Percentiles rank a stretch among this genome's conserved stretches.
Evolutionary conservation across 805 yeast genomes (phyloP).

Genomic region (baker's yeast (Saccharomyces cerevisiae)): DNA sequence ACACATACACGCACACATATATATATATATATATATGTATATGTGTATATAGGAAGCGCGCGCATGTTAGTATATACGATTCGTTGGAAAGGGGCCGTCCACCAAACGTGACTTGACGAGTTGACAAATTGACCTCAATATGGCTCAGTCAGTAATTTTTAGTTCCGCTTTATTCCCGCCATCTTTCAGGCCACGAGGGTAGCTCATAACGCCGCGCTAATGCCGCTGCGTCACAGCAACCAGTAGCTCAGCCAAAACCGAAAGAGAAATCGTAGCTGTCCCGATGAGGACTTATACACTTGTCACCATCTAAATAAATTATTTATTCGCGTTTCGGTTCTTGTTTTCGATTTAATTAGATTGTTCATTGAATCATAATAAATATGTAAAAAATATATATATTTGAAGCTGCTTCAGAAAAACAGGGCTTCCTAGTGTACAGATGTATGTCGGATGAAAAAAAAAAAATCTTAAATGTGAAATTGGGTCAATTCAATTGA

Average conservation of each 20-base stretch:
- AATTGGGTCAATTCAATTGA: slow-evolving; percentile 26
- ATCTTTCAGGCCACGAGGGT: not conserved
- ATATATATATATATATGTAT: not conserved
- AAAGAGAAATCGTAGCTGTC: not conserved
- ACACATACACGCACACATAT: not conserved
- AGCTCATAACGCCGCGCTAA: not conserved
- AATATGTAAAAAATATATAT: not conserved
- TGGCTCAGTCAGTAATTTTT: not conserved
- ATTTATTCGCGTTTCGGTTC: not conserved
- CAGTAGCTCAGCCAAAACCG: not conserved
- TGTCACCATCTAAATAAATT: not conserved
- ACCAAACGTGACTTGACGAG: not conserved
- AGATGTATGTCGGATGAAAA: slow-evolving; percentile 1
- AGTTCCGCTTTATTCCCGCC: not conserved
- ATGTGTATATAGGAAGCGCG: not conserved
- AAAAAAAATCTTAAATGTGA: not conserved
- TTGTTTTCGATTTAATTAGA: not conserved
- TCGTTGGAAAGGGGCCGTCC: not conserved
- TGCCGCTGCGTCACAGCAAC: not conserved
- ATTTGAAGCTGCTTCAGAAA: not conserved
- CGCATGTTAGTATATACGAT: not conserved
- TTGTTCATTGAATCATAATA: not conserved
- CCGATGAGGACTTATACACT: not conserved
- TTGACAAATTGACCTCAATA: not conserved
- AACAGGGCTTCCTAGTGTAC: not conserved